Base-by-base conservation (phyloP, 257 asterid species). In the Lycium barbarum region DNA sequence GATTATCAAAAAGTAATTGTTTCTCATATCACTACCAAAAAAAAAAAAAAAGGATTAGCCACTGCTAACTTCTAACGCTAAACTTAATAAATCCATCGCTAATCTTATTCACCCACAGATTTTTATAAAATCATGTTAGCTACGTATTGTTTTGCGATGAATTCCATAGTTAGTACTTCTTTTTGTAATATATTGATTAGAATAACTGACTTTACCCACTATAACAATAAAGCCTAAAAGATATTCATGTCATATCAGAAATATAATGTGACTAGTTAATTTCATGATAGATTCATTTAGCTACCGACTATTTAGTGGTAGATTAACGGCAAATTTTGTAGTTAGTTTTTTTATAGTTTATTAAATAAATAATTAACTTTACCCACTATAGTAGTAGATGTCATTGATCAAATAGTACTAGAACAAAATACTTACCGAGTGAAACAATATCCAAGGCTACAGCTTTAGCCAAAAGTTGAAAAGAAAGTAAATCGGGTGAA, bases 351-450 rank as follows among this genome's bases (percentile, higher is more conserved):
- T 33, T 66, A 1, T 63, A 20, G 71, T 11, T 8, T 12, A 35
- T 11, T 35, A 66, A 2, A 33, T 66, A 1, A 35, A 66, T 15
- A 35, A 33, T 4, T 35, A 0, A 66, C 11, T 66, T 35, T 66
- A 66, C n/a, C 47, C 10, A 2, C 7, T 66, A 6, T 35, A 35
- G 13, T 9, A 33, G 35, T n/a, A n/a, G n/a, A 53, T 12, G 6
- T 14, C 1, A 2, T 33, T 12, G 2, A 35, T 13, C 3, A 2
- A 51, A 51, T 2, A 1, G 0, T 54, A 11, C 57, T 51, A 35
- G 5, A 35, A 33, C 6, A 66, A n/a, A 66, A 13, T 35, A 14
- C 88, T 88, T 26, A 88, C 85, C n/a, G 5, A 79, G 47, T 6
- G 83, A 40, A 1, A 47, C 13, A 7, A 70, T 35, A 26, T 78